Evolutionary conservation across 441 rosid species (phyloP), one percentile per base, ranked within the genome.

Genomic region (Monsonia emarginata): DNA sequence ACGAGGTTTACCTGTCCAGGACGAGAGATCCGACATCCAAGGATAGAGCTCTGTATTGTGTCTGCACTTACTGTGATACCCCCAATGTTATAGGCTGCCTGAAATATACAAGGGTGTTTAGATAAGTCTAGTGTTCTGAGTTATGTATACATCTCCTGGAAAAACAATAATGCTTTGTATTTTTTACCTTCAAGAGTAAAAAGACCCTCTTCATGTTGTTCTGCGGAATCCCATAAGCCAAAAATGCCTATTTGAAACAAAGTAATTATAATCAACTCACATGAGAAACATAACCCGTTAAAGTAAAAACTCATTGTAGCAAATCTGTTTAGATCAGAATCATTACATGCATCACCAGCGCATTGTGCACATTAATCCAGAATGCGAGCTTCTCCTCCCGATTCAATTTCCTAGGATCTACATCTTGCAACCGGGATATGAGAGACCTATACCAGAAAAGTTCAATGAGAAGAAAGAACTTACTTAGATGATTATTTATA

Each of bases 41-140:
- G 90, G 75, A 92, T 86, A 4, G 87, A 81, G 72, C 71, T 81
- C 75, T 85, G 96, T 65, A 88, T 85, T 0, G 88, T 84, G 71
- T 87, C 96, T 4, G 90, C 96, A 61, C 89, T 90, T 46, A 92
- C 73, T 63, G 91, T 88, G 82, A 85, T 86, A 50, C 98, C 97
- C 1, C 98, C 96, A 40, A 92, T 79, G 22, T 90, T 90, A 69
- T 92, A 92, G 22, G 98, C 98, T 72, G 97, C 96, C 98, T 92
- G 83, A 21, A 79, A 14, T 2, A 26, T 68, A 48, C 50, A 56
- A 67, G 64, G 32, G 59, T 14, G 16, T 64, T 48, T 78, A 76
- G 60, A 26, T 56, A 68, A 59, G 61, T 18, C 16, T 28, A 46
- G 38, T 63, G n/a, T n/a, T 3, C 5, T 26, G n/a, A 5, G 14